Percentiles rank a stretch among this genome's conserved stretches.
These are phyloP conservation scores for Viola pubescens DNA, from an alignment of 441 rosid species.

Conservation along the genomic window DNA sequence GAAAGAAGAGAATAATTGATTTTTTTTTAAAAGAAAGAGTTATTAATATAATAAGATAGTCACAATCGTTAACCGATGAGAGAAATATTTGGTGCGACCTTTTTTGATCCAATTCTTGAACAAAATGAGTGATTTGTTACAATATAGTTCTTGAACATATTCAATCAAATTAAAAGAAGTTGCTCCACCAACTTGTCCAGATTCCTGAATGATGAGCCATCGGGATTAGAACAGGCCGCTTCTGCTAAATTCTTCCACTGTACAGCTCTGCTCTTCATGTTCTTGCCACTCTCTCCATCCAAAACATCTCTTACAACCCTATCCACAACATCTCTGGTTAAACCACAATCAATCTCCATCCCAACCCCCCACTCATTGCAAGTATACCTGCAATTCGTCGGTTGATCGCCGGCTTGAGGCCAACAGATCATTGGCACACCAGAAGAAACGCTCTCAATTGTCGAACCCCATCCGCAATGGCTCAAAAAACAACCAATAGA, in stretches of 20 bases:
- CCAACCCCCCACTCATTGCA: not conserved
- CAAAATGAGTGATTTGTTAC: too few species aligned
- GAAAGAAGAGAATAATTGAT: too few species aligned
- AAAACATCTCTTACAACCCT: not conserved
- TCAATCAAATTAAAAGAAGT: too few species aligned
- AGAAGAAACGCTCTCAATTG: not conserved
- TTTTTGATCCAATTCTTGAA: too few species aligned
- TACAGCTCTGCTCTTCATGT: not conserved
- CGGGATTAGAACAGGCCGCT: not conserved
- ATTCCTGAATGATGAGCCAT: not conserved
- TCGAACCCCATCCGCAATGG: not conserved
- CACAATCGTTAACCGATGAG: too few species aligned
- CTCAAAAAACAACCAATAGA: not conserved
- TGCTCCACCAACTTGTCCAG: not conserved
- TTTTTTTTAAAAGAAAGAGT: too few species aligned
- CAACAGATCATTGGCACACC: not conserved
- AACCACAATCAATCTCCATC: not conserved
- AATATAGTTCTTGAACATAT: too few species aligned
- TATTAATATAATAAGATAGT: too few species aligned
- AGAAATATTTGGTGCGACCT: too few species aligned
- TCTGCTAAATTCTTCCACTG: not conserved
- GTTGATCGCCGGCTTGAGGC: not conserved
- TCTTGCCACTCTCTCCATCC: not conserved
- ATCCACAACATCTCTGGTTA: not conserved
- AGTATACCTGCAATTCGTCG: not conserved